Conservation (phyloP, 2,329 filamentous ascomycete genomes). For the Fusarium concolor region DNA sequence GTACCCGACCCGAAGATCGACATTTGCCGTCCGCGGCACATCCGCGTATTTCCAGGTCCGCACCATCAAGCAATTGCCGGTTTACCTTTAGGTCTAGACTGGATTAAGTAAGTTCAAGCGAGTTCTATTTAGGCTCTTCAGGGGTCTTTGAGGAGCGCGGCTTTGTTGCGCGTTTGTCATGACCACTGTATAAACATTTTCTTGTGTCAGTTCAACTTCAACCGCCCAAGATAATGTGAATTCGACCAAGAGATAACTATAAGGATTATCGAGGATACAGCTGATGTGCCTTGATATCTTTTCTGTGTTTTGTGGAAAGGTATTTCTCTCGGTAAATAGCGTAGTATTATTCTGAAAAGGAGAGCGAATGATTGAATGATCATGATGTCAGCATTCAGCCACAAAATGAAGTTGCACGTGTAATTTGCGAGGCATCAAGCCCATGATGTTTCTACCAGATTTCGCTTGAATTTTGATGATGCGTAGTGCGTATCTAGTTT, state of each 20-base stretch:
- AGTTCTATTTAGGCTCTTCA: slow-evolving; percentile 29
- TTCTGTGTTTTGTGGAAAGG: background rate
- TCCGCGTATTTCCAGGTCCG: slow-evolving; percentile 39
- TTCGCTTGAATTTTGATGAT: slow-evolving; percentile 24
- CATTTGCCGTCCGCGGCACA: slow-evolving; percentile 46
- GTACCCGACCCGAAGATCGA: slow-evolving; percentile 43
- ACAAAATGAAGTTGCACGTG: slow-evolving; percentile 26
- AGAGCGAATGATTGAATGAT: slow-evolving; percentile 33
- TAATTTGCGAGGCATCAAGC: background rate
- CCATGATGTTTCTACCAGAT: background rate
- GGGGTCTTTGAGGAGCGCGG: slow-evolving; percentile 12
- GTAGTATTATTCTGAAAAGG: slow-evolving; percentile 6
- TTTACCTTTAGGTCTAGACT: slow-evolving; percentile 20
- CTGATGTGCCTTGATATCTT: background rate
- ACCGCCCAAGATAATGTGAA: background rate
- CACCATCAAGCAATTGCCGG: slow-evolving; percentile 42
- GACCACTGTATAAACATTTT: background rate
- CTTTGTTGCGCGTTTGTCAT: slow-evolving; percentile 25
- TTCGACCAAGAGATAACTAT: background rate
- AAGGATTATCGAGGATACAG: background rate
- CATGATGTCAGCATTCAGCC: slow-evolving; percentile 39
- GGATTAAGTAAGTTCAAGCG: slow-evolving; percentile 27
- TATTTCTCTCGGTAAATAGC: background rate
- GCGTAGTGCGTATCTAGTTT: slow-evolving; percentile 11
- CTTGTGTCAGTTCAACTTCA: background rate